phyloP scores from a whole-genome alignment of 768 basidiomycete genomes.

The Cystoderma amianthinum region DNA sequence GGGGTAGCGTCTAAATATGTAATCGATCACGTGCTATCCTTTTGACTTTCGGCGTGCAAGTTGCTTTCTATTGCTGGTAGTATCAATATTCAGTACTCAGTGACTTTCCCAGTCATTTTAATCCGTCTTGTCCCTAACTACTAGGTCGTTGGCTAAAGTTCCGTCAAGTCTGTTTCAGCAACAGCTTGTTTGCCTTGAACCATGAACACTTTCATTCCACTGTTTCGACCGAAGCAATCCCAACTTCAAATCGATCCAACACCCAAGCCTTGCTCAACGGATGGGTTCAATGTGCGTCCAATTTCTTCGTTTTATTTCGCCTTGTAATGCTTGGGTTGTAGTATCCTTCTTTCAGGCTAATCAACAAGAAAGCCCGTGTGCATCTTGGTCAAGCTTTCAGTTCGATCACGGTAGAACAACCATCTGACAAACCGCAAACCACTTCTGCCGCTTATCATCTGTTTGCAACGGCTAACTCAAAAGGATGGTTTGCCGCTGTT shows the following conservation, averaged over 20 bases:
- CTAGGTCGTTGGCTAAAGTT: too few species aligned
- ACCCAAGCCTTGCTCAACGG: slow-evolving; percentile 27
- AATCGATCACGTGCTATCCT: too few species aligned
- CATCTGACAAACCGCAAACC: not conserved
- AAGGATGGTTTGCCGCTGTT: slow-evolving; percentile 68
- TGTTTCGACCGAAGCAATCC: slow-evolving; percentile 27
- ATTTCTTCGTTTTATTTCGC: slow-evolving; percentile 1
- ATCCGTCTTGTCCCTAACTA: too few species aligned
- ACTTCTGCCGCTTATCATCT: slow-evolving; percentile 33
- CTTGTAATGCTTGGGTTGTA: slow-evolving; percentile 12
- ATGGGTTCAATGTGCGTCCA: slow-evolving; percentile 38
- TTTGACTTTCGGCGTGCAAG: too few species aligned
- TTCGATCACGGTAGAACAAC: slow-evolving; percentile 20
- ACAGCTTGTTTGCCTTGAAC: too few species aligned
- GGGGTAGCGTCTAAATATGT: too few species aligned
- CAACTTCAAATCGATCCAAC: slow-evolving; percentile 29
- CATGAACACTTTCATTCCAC: slow-evolving; percentile 30
- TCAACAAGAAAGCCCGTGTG: slow-evolving; percentile 61
- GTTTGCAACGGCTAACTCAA: slow-evolving; percentile 52
- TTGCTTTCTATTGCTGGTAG: too few species aligned
- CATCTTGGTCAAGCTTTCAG: slow-evolving; percentile 50
- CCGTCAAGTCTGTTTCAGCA: too few species aligned
- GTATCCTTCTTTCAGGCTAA: slow-evolving; percentile 42
- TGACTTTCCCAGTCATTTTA: too few species aligned
- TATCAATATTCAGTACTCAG: too few species aligned